Base-by-base conservation (phyloP, 495 filamentous ascomycete species). In the Penicillium bovifimosum region DNA sequence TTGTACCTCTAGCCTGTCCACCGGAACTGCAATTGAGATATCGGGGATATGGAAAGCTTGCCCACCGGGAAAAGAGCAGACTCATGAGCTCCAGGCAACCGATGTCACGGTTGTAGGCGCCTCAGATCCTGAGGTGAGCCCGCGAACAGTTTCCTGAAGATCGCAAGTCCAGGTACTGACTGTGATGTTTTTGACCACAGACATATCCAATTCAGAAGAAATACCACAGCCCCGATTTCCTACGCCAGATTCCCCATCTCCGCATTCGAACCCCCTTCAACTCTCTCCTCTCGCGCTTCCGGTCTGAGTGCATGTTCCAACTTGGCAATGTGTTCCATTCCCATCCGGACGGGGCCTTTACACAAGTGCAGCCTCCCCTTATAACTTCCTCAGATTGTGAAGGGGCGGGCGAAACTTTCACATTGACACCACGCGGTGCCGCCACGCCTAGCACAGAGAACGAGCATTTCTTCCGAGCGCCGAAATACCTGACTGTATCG, bases 371-470 rank as follows among this genome's bases (percentile, higher is more conserved):
- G 59, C 85, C 93, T 17, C 93, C 93, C 6, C 84, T 96, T 53
- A 87, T 98, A 60, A 97, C 95, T 6, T 95, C 93, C 5, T 98
- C 95, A 0, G 93, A 98, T 58, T 97, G 95, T 63, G 93, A 98
- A 69, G 95, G 93, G 6, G 95, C 91, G 5, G 92, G 93, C 2
- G 91, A 96, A 65, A 91, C 93, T n/a, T 98, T 98, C 58, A 84
- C 82, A 4, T 69, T 97, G 29, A 64, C 79, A 9, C 72, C 74
- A 14, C 70, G 72, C 9, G 70, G 66, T 43, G 50, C 54, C 6
- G 46, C 62, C 18, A 55, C 26, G 39, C 60, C 76, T 1, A 66
- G 61, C 32, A 52, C 62, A 20, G 66, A 79, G 32, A 47, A 45
- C 20, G 64, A 70, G 8, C 65, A 70, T 38, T 96, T 96, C 72